Evolutionary conservation across 306 rosid genomes (phyloP).

Genomic region (Dalbergia oliveri): DNA sequence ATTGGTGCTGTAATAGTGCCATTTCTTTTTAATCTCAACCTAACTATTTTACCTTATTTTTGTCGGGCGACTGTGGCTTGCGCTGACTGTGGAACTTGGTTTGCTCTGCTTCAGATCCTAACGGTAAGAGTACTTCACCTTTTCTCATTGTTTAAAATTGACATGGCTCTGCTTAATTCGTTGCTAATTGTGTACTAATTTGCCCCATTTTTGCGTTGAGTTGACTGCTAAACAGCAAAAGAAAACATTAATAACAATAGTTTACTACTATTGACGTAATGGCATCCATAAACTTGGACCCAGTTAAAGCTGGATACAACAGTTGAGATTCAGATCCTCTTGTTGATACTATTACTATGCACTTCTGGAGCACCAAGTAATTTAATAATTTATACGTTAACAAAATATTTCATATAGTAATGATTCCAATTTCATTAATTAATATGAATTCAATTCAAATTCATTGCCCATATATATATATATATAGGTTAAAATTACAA

Average conservation of each 20-base stretch:
- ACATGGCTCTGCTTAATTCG: not conserved
- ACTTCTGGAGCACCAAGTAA: not conserved
- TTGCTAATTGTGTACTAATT: conserved; percentile 14
- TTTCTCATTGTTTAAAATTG: not conserved
- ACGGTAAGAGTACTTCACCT: conserved; percentile 61
- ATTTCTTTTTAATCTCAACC: not conserved
- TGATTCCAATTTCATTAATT: too few relatives aligned
- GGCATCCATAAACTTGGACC: conserved; percentile 16
- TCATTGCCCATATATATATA: too few relatives aligned
- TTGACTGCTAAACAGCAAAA: not conserved
- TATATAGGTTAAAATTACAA: too few relatives aligned
- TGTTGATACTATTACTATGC: not conserved
- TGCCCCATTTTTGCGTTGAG: not conserved
- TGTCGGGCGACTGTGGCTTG: conserved; percentile 38
- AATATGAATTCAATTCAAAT: too few relatives aligned
- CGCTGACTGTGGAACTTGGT: conserved; percentile 43
- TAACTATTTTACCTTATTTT: not conserved
- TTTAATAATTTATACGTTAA: not conserved
- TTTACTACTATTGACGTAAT: not conserved
- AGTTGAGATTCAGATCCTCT: not conserved
- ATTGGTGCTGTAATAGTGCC: not conserved
- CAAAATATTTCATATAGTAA: not conserved
- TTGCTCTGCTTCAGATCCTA: conserved; percentile 82
- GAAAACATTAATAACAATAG: not conserved
- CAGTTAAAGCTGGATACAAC: not conserved